Conservation (phyloP, 2,329 filamentous ascomycete species). For the Venturia oleaginea region DNA sequence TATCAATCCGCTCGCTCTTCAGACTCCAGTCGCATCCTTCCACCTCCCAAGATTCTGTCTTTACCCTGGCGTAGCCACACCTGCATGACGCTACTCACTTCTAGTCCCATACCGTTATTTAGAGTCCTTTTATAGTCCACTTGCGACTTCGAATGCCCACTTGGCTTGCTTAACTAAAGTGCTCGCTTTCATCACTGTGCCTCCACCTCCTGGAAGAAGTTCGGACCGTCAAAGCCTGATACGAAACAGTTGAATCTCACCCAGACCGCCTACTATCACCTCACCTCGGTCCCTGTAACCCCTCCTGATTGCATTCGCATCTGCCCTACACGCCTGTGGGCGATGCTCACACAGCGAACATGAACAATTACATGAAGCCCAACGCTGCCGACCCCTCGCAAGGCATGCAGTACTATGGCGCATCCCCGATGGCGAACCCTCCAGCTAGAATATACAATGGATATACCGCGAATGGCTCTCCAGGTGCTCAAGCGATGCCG, state of each 20-base stretch:
- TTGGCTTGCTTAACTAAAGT: not conserved
- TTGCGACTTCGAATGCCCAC: not conserved
- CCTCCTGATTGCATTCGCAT: not conserved
- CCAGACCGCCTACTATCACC: not conserved
- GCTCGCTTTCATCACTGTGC: not conserved
- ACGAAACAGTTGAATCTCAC: not conserved
- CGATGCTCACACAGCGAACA: slow-evolving; percentile 13
- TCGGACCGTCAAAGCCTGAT: not conserved
- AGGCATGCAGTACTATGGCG: slow-evolving; percentile 21
- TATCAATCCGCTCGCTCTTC: not conserved
- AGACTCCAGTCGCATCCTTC: too few species aligned
- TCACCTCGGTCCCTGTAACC: not conserved
- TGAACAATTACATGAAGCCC: slow-evolving; percentile 13
- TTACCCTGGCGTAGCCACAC: not conserved
- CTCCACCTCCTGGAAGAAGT: not conserved
- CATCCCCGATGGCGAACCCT: slow-evolving; percentile 24
- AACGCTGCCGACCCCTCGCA: slow-evolving; percentile 25
- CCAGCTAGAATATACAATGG: slow-evolving; percentile 32
- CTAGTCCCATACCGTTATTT: not conserved
- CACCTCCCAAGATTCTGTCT: not conserved
- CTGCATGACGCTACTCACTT: not conserved
- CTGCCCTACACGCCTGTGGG: not conserved
- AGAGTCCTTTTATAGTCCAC: not conserved
- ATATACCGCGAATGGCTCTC: slow-evolving; percentile 28
- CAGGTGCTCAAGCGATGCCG: slow-evolving; percentile 15